These are phyloP conservation scores for Thelonectria discophora DNA, from an alignment of 2,329 filamentous ascomycete species.

Conservation along the genomic window DNA sequence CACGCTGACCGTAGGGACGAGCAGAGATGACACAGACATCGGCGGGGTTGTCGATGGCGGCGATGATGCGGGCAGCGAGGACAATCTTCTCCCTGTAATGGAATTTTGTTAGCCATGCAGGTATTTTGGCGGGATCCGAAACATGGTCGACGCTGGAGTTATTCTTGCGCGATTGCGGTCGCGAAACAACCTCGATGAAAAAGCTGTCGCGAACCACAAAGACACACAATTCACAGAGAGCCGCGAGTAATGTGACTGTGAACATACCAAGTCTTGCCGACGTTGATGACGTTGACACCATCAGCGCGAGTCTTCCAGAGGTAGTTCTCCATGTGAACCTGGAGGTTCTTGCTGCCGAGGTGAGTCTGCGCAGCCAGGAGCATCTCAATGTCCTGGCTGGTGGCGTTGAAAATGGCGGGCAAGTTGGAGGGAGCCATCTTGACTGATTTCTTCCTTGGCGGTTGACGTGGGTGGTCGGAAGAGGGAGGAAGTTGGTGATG, in stretches of 20 bases:
- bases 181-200: constrained; percentile 5
- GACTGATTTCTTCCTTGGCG: constrained; percentile 57
- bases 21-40: constrained; percentile 99
- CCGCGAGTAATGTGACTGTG: constrained; percentile 7
- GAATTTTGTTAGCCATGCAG: constrained; percentile 28
- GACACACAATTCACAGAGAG: constrained; percentile 8
- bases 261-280: constrained; percentile 98
- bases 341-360: constrained; percentile 98
- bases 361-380: constrained; percentile 96
- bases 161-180: constrained; percentile 17
- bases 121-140: constrained; percentile 19
- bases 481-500: constrained; percentile 39
- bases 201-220: neutral
- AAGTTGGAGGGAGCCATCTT: constrained; percentile 97
- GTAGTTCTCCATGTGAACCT: constrained; percentile 99
- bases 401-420: constrained; percentile 95
- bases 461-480: constrained; percentile 44
- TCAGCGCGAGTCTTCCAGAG: constrained; percentile 99
- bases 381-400: constrained; percentile 98
- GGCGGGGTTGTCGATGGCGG: constrained; percentile 98
- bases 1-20: constrained; percentile 99
- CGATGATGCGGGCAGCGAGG: constrained; percentile 97
- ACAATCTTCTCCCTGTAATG: constrained; percentile 95
- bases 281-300: constrained; percentile 98
- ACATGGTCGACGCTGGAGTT: constrained; percentile 27